A percentile compares a stretch with the other conserved stretches of the same genome.
phyloP scores from a whole-genome alignment of 768 basidiomycete genomes.

The Naganishia kalamii region DNA sequence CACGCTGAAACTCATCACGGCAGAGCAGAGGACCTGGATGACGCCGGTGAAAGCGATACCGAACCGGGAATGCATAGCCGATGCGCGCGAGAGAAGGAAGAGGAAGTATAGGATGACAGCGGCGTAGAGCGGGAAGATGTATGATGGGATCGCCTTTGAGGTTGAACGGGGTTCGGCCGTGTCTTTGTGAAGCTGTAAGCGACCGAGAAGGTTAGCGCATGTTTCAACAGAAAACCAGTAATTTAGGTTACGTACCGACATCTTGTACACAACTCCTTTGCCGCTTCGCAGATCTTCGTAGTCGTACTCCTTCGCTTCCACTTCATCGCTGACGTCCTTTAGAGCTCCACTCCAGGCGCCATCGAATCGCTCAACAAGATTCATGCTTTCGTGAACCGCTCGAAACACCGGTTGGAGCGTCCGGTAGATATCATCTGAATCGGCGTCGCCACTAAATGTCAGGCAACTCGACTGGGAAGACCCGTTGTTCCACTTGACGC shows the following conservation, averaged over 20 bases:
- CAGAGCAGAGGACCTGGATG: constrained; percentile 84
- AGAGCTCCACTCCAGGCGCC: constrained; percentile 1
- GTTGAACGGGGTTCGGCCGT: background rate
- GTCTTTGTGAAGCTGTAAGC: background rate
- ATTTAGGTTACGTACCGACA: background rate
- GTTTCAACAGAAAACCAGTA: background rate
- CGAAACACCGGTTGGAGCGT: background rate
- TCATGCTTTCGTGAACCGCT: background rate
- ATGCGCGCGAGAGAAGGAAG: constrained; percentile 38
- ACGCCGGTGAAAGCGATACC: constrained; percentile 90
- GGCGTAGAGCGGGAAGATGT: constrained; percentile 33
- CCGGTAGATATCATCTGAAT: background rate
- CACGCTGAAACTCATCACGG: constrained; percentile 86
- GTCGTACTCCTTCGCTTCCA: constrained; percentile 31
- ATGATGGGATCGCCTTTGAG: constrained; percentile 15
- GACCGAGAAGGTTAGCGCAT: too few species aligned
- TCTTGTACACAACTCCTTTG: background rate
- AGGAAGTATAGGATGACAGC: constrained; percentile 35
- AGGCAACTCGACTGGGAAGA: background rate
- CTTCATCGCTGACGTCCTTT: constrained; percentile 23
- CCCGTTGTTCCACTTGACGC: background rate
- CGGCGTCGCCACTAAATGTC: too few species aligned
- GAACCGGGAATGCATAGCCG: constrained; percentile 76
- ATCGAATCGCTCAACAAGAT: background rate
- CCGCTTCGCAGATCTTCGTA: background rate